Evolutionary conservation across 2,329 filamentous ascomycete genomes (phyloP).

Genomic region (Escovopsis weberi): DNA sequence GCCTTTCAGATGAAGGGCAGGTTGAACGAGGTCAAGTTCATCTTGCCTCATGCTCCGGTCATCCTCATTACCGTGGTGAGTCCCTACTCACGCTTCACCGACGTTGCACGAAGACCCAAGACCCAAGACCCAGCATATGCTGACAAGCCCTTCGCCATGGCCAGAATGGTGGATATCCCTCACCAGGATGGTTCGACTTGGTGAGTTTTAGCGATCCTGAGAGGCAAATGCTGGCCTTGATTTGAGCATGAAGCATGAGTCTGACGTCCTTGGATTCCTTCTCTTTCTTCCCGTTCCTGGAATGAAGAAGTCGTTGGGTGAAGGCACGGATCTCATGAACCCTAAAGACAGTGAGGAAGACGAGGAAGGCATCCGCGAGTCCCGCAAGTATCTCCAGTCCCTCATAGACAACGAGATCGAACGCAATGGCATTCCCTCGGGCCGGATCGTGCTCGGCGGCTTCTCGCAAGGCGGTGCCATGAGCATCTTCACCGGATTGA

Average conservation of each 20-base stretch:
- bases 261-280: too few relatives aligned
- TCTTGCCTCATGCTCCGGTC: conserved; percentile 78
- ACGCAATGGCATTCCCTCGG: conserved; percentile 56
- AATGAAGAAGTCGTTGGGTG: conserved; percentile 3
- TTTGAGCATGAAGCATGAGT: too few relatives aligned
- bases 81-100: conserved; percentile 1
- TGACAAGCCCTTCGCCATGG: too few relatives aligned
- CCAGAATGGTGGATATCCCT: conserved; percentile 59
- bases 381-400: conserved; percentile 59
- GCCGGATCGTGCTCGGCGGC: conserved; percentile 73
- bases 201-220: conserved; percentile 23
- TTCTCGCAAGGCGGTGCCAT: conserved; percentile 85
- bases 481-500: conserved; percentile 67
- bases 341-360: conserved; percentile 33
- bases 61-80: conserved; percentile 63
- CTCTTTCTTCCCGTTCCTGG: conserved; percentile 8
- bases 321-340: background rate
- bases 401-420: conserved; percentile 72
- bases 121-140: too few relatives aligned
- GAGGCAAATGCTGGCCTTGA: too few relatives aligned
- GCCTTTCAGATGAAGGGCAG: conserved; percentile 69
- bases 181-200: conserved; percentile 85
- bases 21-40: conserved; percentile 82
- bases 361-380: conserved; percentile 58
- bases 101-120: too few relatives aligned